phyloP scores from a whole-genome alignment of 306 rosid species.

The Cucurbita maxima region DNA sequence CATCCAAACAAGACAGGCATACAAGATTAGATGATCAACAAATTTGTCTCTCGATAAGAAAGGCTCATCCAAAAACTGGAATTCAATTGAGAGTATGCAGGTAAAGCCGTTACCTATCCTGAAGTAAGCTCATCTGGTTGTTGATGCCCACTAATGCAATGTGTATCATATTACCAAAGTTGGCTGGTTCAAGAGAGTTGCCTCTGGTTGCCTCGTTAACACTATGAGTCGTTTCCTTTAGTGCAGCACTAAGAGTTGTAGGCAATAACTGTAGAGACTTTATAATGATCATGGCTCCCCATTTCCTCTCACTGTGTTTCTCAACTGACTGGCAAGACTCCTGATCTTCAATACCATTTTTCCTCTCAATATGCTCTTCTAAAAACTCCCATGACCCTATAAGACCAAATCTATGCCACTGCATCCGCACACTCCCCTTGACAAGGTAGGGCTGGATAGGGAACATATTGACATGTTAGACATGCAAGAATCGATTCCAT shows the following conservation, averaged over 20 bases:
- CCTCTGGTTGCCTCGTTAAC: slow-evolving; percentile 28
- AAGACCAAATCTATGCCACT: slow-evolving; percentile 94
- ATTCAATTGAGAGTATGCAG: not conserved
- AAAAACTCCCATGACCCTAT: slow-evolving; percentile 91
- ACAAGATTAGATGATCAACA: not conserved
- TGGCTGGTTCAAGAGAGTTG: slow-evolving; percentile 29
- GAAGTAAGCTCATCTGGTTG: slow-evolving; percentile 95
- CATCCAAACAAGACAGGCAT: not conserved
- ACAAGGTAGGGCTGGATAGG: slow-evolving; percentile 78
- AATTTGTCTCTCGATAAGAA: not conserved
- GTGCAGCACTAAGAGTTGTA: slow-evolving; percentile 53
- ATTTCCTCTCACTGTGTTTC: slow-evolving; percentile 60
- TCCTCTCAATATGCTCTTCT: slow-evolving; percentile 56
- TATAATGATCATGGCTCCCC: slow-evolving; percentile 89
- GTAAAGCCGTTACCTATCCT: slow-evolving; percentile 56
- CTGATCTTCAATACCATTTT: slow-evolving; percentile 39
- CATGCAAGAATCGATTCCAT: not conserved
- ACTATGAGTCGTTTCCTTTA: slow-evolving; percentile 60
- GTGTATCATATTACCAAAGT: slow-evolving; percentile 86
- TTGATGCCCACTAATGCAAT: slow-evolving; percentile 83
- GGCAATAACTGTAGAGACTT: slow-evolving; percentile 89
- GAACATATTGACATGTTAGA: slow-evolving; percentile 18
- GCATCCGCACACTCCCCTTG: slow-evolving; percentile 95
- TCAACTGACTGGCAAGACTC: slow-evolving; percentile 25
- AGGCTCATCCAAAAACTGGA: not conserved